phyloP scores from a whole-genome alignment of 176 grass and related monocot species.

The Typha latifolia region DNA sequence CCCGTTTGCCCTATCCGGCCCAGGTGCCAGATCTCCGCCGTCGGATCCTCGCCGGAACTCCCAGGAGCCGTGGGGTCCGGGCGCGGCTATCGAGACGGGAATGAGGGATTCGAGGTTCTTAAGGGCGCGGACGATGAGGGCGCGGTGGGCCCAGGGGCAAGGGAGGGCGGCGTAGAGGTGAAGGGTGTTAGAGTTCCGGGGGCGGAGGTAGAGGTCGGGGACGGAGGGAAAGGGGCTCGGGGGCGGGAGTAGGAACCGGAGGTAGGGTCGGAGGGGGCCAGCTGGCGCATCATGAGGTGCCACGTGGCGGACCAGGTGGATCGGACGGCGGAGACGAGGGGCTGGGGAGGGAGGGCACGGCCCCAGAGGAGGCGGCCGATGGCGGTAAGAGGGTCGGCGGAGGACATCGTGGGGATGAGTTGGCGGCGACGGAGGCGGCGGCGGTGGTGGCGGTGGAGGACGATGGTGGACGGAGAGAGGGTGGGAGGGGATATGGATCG shows the following conservation, averaged over 20 bases:
- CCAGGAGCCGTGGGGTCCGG: slow-evolving; percentile 65
- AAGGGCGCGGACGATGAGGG: slow-evolving; percentile 53
- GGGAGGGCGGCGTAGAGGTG: slow-evolving; percentile 83
- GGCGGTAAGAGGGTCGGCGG: slow-evolving; percentile 34
- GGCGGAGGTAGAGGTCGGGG: slow-evolving; percentile 17
- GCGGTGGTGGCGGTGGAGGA: neutral
- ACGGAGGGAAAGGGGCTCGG: slow-evolving; percentile 48
- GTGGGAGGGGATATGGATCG: slow-evolving; percentile 8
- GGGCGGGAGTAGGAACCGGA: slow-evolving; percentile 61
- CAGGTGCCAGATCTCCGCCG: slow-evolving; percentile 14
- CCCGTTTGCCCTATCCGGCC: slow-evolving; percentile 50
- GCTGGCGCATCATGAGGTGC: slow-evolving; percentile 84
- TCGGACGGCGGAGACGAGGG: slow-evolving; percentile 49
- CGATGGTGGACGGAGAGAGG: slow-evolving; percentile 1
- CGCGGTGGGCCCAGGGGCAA: slow-evolving; percentile 86
- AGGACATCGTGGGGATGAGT: neutral
- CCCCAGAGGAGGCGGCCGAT: slow-evolving; percentile 44
- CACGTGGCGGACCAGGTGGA: slow-evolving; percentile 43
- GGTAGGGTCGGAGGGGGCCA: slow-evolving; percentile 47
- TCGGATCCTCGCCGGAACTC: slow-evolving; percentile 23
- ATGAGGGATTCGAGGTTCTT: slow-evolving; percentile 39
- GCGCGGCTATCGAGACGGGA: slow-evolving; percentile 54
- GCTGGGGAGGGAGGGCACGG: slow-evolving; percentile 39
- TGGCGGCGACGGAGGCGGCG: slow-evolving; percentile 12
- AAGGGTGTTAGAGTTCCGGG: slow-evolving; percentile 28